Percentiles rank a stretch among this genome's conserved stretches.
These are phyloP conservation scores for Cafeteria roenbergensis DNA, from an alignment of 108 stramenopile species.

Conservation along the genomic window DNA sequence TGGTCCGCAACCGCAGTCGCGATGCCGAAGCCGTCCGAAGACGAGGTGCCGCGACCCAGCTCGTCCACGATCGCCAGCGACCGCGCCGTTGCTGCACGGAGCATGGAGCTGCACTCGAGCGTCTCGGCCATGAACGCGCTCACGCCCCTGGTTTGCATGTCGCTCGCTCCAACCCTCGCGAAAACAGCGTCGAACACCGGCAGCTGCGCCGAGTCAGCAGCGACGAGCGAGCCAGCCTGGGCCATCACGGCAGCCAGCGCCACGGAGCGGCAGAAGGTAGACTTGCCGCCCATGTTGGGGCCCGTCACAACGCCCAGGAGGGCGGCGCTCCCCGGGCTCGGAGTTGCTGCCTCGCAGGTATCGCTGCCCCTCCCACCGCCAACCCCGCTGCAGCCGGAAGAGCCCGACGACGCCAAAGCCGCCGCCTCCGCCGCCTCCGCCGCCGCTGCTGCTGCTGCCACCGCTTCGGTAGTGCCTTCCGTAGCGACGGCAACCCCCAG, in stretches of 20 bases:
- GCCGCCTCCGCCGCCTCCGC: too few species aligned
- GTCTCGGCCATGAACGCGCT: constrained; percentile 46
- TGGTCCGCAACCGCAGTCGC: constrained; percentile 40
- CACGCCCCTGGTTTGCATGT: constrained; percentile 27
- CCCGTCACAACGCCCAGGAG: constrained; percentile 29
- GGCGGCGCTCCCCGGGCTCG: neutral
- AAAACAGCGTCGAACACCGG: constrained; percentile 31
- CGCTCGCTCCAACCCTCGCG: constrained; percentile 21
- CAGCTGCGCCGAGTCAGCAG: constrained; percentile 22
- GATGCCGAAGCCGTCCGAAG: constrained; percentile 39
- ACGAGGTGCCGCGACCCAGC: constrained; percentile 38
- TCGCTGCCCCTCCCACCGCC: too few species aligned
- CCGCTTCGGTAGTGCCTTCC: too few species aligned
- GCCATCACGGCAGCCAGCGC: constrained; percentile 37
- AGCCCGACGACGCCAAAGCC: too few species aligned
- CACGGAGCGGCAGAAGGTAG: constrained; percentile 33
- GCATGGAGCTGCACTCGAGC: constrained; percentile 29
- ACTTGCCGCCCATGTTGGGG: constrained; percentile 43
- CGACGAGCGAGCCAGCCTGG: constrained; percentile 37
- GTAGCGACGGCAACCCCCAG: too few species aligned
- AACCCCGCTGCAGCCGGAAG: too few species aligned
- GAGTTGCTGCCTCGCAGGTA: neutral
- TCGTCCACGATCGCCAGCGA: constrained; percentile 41
- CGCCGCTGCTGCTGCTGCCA: too few species aligned
- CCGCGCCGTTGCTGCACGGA: constrained; percentile 13